Percentiles rank a stretch among this genome's conserved stretches.
These are phyloP conservation scores for Ophiostoma triangulosporum DNA, from an alignment of 2,329 filamentous ascomycete genomes.

Conservation along the genomic window DNA sequence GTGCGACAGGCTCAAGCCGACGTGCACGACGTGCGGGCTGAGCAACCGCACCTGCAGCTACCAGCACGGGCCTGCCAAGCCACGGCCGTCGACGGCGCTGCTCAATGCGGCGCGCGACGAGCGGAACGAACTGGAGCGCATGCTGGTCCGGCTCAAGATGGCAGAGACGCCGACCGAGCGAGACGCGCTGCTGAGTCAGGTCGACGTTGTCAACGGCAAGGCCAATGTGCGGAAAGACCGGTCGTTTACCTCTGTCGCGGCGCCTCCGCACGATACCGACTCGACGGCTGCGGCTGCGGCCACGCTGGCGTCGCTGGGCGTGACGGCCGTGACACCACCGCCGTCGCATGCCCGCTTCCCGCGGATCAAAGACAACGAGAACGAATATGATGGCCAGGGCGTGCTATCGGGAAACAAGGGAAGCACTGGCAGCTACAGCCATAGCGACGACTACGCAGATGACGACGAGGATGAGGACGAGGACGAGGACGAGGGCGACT, in stretches of 20 bases:
- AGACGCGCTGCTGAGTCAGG: background rate
- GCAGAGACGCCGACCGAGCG: background rate
- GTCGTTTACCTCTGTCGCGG: background rate
- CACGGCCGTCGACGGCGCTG: constrained; percentile 8
- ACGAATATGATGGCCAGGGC: background rate
- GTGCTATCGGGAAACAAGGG: background rate
- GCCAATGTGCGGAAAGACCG: background rate
- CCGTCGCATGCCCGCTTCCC: background rate
- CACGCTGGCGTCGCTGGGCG: background rate
- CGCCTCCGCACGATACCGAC: background rate
- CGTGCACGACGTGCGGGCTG: constrained; percentile 4
- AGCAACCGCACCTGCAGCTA: constrained; percentile 10
- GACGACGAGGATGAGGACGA: background rate
- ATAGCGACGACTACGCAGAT: background rate
- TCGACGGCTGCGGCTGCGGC: background rate
- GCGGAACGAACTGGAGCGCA: constrained; percentile 3
- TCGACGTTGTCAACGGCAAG: constrained; percentile 2
- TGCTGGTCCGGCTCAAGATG: constrained; percentile 5
- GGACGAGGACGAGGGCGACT: background rate
- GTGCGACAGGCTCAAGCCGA: constrained; percentile 7
- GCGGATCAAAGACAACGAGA: background rate
- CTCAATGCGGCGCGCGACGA: constrained; percentile 6
- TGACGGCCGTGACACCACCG: background rate
- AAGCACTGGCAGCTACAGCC: background rate
- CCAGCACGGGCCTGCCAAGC: constrained; percentile 3